Base-by-base conservation (phyloP, 257 asterid genomes). In the Eucommia ulmoides region DNA sequence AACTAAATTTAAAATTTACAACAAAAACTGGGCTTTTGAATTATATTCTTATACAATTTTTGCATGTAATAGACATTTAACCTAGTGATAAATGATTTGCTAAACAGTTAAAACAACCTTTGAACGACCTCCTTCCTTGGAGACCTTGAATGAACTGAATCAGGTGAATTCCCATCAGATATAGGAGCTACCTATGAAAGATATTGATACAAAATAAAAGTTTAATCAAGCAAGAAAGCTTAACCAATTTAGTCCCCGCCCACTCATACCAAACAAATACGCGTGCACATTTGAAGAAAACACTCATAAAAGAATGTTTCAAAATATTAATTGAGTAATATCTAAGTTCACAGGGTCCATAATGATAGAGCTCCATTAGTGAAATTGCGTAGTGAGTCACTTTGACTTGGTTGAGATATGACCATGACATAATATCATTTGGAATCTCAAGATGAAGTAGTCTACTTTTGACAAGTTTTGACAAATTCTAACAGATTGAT, bases 101-200 rank as follows among this genome's bases (percentile, higher is more conserved):
- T 6, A 35, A 35, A 10, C 15, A 35, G n/a, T 35, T 11, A 24
- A n/a, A 24, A 25, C 45, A 59, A 72, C 79, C 79, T 67, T 50
- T 58, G 70, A 9, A 52, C 16, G 57, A 14, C 61, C 24, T 60
- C 81, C 58, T 69, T 74, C 54, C 61, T 78, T 8, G 84, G 83
- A 52, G 77, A 58, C 48, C 52, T 74, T 10, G 93, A 65, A 63
- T 64, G 70, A 20, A 75, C 69, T 18, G 88, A 60, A 57, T 72
- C 81, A 44, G 70, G 67, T 63, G 79, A 64, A 64, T 53, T 75
- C 52, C 77, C 86, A 51, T 81, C 93, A 66, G 60, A 26, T 22
- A 54, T 52, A 24, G 93, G 86, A 29, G 77, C 72, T 64, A 80
- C 96, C 96, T 86, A 80, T 29, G 53, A 41, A 62, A 29, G 20